Conservation (phyloP, 2,329 filamentous ascomycete genomes). For the Sphaerulina musiva region DNA sequence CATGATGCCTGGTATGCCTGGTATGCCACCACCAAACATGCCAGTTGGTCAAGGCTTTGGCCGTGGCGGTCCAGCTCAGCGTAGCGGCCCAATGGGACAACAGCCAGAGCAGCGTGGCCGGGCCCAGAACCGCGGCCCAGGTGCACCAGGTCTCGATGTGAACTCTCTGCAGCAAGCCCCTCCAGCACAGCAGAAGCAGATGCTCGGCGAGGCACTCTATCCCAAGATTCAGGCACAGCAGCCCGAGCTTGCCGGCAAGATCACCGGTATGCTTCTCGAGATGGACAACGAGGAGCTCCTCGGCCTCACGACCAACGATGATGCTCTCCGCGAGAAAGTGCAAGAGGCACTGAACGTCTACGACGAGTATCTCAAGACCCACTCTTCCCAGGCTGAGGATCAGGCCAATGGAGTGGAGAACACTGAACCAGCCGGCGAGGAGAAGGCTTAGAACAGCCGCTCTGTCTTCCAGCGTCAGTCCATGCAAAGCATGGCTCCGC, state of each 20-base stretch:
- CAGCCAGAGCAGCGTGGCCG: constrained; percentile 36
- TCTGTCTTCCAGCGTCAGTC: constrained; percentile 14
- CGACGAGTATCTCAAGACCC: constrained; percentile 95
- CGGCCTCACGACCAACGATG: constrained; percentile 87
- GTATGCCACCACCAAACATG: constrained; percentile 57
- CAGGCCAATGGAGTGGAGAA: constrained; percentile 33
- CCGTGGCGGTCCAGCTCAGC: constrained; percentile 34
- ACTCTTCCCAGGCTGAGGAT: constrained; percentile 40
- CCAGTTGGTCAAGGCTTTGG: constrained; percentile 42
- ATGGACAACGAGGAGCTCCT: constrained; percentile 97
- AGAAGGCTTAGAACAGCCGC: constrained; percentile 29
- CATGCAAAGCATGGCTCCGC: constrained; percentile 14
- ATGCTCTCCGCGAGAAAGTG: constrained; percentile 87
- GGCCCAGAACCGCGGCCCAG: constrained; percentile 33
- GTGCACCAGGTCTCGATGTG: constrained; percentile 43
- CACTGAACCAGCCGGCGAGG: constrained; percentile 31
- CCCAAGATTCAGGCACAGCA: constrained; percentile 96
- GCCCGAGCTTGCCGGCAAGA: constrained; percentile 94
- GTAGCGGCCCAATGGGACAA: constrained; percentile 34
- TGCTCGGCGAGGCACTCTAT: constrained; percentile 95
- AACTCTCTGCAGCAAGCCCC: constrained; percentile 48
- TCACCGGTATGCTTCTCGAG: constrained; percentile 98
- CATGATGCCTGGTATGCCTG: constrained; percentile 49
- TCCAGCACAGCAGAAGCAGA: constrained; percentile 89
- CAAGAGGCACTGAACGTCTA: constrained; percentile 96